Base-by-base conservation (phyloP, 768 basidiomycete genomes). In the Lactarius psammicola region DNA sequence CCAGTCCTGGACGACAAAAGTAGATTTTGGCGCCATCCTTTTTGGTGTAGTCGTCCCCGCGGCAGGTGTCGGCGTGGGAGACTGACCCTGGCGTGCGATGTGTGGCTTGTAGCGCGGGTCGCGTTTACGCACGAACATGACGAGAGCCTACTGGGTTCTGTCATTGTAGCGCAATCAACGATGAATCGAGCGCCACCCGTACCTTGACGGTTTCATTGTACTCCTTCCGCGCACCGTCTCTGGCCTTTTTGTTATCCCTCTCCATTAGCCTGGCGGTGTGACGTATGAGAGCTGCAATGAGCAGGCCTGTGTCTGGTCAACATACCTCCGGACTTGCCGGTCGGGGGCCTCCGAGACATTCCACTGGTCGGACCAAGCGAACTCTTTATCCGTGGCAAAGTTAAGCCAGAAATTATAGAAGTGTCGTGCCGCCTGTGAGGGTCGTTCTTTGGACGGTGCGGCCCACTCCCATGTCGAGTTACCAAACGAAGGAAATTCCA, bases 181-280 rank as follows among this genome's bases (percentile, higher is more conserved):
- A 42, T 38, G 18, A 57, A 63, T 66, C 56, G 51, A 33, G 46
- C 33, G 23, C 40, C 49, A 46, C 36, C 7, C 88, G 63, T 70
- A 95, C 95, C 72, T 90, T 80, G 33, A 99, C 82, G 5, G 88
- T 89, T 46, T 98, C 95, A 72, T 94, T 98, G 76, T 96, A 98
- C 66, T 98, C 95, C 72, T 85, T 85, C 44, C 90, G 84, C 7
- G 90, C 89, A 44, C 94, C 90, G 33, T 97, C 94, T 17, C 95
- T 83, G 3, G 87, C 86, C 73, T 95, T 95, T 76, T 91, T 93
- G 76, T 99, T 98, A 69, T 98, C 97, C 71, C 88, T 92, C 74
- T 98, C 97, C 90, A 98, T 95, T 55, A 94, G 72, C 71, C 92
- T 93, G n/a, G 28, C 6, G 49, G 28, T n/a, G n/a, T 30, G 18